Evolutionary conservation across 805 yeast genomes (phyloP), one percentile per base, ranked within the genome.

Genomic region (Schwanniomyces vanrijiae): DNA sequence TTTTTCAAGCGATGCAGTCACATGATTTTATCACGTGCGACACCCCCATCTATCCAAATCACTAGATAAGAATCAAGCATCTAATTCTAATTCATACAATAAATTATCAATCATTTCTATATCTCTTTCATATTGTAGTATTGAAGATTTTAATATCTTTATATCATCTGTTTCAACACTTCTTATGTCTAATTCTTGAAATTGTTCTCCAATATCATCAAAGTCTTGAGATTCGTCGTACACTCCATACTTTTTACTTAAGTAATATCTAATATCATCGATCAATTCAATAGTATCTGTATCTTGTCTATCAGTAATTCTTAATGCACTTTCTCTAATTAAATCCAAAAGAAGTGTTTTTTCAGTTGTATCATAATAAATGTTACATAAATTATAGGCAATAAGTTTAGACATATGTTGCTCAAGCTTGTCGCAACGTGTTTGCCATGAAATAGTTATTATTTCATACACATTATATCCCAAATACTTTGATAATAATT

Each of bases 241-340:
- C 5, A 68, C 63, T 1, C 60, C 60, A 45, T 70, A 64, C 53
- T 67, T 68, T 55, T 75, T 71, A 10, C 68, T 56, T 40, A 88
- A 62, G 52, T 82, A 84, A 61, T 76, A 88, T 52, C 90, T 70
- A 9, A 88, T 83, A 65, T 87, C 95, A 63, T 87, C 96, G 22
- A 88, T 71, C 54, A 88, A 68, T 56, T 88, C 96, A 58, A 88
- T 84, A 1, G 92, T 84, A 65, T 88, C 96, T 0, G 87, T 84
- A 49, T 82, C 88, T 54, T 88, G 83, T 58, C 94, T 75, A 13
- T 61, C 64, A 18, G 75, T 57, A 42, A 88, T 86, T 54, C 88
- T 67, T 13, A 56, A 52, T 0, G 92, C 85, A 58, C 81, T 73
- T 52, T 71, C 74, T 43, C 50, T 54, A n/a, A 71, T 60, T 16